phyloP scores from a whole-genome alignment of 139 green algal genomes.

The Chlamydomonas sphaeroides region DNA sequence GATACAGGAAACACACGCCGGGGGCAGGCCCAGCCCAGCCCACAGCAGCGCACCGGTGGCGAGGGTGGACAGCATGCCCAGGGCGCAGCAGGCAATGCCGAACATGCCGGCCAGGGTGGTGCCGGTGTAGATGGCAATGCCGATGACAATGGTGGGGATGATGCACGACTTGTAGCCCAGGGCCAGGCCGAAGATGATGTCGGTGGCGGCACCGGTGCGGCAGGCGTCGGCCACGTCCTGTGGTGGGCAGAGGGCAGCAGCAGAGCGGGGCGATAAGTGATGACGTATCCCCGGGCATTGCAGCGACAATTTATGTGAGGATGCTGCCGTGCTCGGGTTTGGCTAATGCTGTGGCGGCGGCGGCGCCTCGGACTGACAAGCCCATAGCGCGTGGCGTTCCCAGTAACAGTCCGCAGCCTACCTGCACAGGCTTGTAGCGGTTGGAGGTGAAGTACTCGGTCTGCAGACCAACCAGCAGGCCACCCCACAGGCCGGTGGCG shows the following conservation, averaged over 20 bases:
- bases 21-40: no score
- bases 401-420: no score
- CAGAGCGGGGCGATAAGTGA: no score
- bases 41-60: no score
- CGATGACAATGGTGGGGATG: slow-evolving; percentile 91
- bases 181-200: slow-evolving; percentile 99
- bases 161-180: slow-evolving; percentile 96
- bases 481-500: slow-evolving; percentile 91
- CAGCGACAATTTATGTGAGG: no score
- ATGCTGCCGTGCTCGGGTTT: no score
- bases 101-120: slow-evolving; percentile 92
- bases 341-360: no score
- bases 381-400: no score
- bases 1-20: no score
- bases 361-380: no score
- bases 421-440: slow-evolving; percentile 69
- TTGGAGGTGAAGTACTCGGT: slow-evolving; percentile 99
- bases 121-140: slow-evolving; percentile 86
- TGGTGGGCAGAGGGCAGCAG: not conserved
- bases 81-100: slow-evolving; percentile 94
- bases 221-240: slow-evolving; percentile 96
- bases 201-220: slow-evolving; percentile 94
- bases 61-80: slow-evolving; percentile 97
- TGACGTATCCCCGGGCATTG: no score
- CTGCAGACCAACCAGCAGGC: slow-evolving; percentile 94